phyloP scores from a whole-genome alignment of 257 asterid species.

The Petunia secreta region DNA sequence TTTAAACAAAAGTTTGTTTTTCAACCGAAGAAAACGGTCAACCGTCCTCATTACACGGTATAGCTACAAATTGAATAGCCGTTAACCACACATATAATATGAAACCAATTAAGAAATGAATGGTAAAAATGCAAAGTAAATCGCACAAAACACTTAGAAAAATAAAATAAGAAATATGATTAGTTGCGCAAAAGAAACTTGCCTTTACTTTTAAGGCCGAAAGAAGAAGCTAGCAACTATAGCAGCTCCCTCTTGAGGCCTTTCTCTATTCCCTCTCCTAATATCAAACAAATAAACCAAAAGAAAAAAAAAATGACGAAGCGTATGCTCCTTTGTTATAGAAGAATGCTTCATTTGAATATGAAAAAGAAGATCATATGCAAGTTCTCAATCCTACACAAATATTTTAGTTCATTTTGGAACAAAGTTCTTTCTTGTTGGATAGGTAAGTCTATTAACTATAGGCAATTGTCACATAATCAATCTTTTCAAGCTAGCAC shows the following conservation, averaged over 20 bases:
- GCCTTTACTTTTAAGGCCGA: constrained; percentile 28
- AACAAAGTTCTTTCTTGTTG: constrained; percentile 61
- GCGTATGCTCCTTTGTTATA: constrained; percentile 15
- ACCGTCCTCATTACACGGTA: not conserved
- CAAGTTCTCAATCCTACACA: constrained; percentile 55
- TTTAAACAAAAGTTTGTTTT: not conserved
- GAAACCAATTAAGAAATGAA: not conserved
- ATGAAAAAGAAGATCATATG: constrained; percentile 50
- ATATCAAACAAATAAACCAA: not conserved
- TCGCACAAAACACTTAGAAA: not conserved
- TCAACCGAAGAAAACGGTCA: not conserved
- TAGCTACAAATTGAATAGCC: not conserved
- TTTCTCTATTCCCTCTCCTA: not conserved
- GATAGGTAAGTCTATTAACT: constrained; percentile 51
- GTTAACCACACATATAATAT: constrained; percentile 8
- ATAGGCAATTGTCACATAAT: constrained; percentile 45
- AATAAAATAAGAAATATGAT: constrained; percentile 8
- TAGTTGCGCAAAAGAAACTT: constrained; percentile 16
- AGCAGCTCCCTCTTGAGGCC: constrained; percentile 24
- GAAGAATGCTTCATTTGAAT: constrained; percentile 42
- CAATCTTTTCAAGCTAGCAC: constrained; percentile 21
- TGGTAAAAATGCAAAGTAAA: constrained; percentile 15
- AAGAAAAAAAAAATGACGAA: not conserved
- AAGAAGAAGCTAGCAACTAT: constrained; percentile 2
- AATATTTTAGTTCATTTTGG: constrained; percentile 56